Base-by-base conservation (phyloP, 1,284 basidiomycete species). In the Marasmius sp. region DNA sequence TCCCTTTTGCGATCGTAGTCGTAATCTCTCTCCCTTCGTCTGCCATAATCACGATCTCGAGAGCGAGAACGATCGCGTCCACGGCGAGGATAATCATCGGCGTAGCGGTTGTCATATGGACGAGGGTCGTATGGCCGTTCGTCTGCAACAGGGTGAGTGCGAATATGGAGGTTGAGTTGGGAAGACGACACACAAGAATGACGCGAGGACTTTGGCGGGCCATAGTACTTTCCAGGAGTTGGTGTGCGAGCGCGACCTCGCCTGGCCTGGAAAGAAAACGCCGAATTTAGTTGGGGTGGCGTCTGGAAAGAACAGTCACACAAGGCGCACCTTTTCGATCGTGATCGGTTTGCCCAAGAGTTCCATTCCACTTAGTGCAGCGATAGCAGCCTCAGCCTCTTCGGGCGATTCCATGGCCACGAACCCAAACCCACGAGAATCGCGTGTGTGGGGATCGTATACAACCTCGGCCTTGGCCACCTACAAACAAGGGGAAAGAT, bases 351-450 rank as follows among this genome's bases (percentile, higher is more conserved):
- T 91, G 63, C 91, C 92, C 73, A 86, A 83, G 59, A 93, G 74
- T 63, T 89, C 87, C 66, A 85, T 85, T 58, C 84, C 86, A 72
- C 88, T 87, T 66, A 93, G 73, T 11, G 82, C 85, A 18, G 85
- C 81, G 66, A 94, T 87, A 50, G 88, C 89, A 58, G 85, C 85
- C 58, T 92, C 87, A 16, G 92, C 92, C 66, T 93, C 92, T 61
- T 89, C 88, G 39, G 67, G 72, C 49, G 80, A 80, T 70, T 89
- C 88, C 84, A 92, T 91, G 61, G 90, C 93, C 68, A 94, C 92
- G 73, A 94, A 94, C 60, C 89, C 92, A 68, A 94, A 94, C 57
- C 92, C 92, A 70, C 92, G 88, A 53, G 91, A 90, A 70, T 93
- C 92, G 70, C 89, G 85, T 64, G 87, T 85, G 78, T 93, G 92